Percentiles rank a stretch among this genome's conserved stretches.
Evolutionary conservation across 345 rosid genomes (phyloP).

Genomic region (Trapa bicornis): DNA sequence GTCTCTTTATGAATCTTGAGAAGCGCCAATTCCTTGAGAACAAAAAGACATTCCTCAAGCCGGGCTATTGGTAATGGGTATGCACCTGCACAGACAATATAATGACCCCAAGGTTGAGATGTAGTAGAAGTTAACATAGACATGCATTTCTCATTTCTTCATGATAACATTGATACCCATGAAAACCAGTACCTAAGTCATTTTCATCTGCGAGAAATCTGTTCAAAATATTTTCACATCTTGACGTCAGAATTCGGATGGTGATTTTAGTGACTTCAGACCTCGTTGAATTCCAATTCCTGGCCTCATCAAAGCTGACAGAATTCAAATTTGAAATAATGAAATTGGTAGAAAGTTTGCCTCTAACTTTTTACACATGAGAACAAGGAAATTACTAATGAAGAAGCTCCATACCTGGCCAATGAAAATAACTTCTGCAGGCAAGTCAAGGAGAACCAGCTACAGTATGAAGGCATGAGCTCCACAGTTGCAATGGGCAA

Average conservation of each 20-base stretch:
- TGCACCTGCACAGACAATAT: constrained; percentile 35
- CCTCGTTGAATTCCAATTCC: constrained; percentile 50
- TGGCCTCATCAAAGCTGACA: constrained; percentile 37
- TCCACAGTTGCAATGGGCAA: constrained; percentile 91
- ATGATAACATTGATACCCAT: background rate
- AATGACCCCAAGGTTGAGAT: background rate
- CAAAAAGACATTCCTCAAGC: constrained; percentile 64
- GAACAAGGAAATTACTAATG: background rate
- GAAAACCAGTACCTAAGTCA: constrained; percentile 33
- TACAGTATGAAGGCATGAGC: constrained; percentile 86
- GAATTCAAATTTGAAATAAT: constrained; percentile 8
- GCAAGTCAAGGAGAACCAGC: constrained; percentile 86
- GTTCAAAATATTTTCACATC: constrained; percentile 68
- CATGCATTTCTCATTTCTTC: background rate
- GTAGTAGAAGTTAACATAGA: background rate
- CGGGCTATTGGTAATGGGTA: constrained; percentile 57
- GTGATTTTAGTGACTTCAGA: constrained; percentile 67
- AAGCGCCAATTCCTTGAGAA: constrained; percentile 54
- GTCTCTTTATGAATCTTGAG: constrained; percentile 55
- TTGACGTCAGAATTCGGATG: constrained; percentile 38
- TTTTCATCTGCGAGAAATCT: constrained; percentile 63
- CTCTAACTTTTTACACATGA: background rate
- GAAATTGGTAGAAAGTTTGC: background rate
- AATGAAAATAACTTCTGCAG: constrained; percentile 65
- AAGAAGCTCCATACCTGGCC: constrained; percentile 43